These are phyloP conservation scores for Colletotrichum sansevieriae DNA, from an alignment of 2,329 filamentous ascomycete species.

Conservation along the genomic window DNA sequence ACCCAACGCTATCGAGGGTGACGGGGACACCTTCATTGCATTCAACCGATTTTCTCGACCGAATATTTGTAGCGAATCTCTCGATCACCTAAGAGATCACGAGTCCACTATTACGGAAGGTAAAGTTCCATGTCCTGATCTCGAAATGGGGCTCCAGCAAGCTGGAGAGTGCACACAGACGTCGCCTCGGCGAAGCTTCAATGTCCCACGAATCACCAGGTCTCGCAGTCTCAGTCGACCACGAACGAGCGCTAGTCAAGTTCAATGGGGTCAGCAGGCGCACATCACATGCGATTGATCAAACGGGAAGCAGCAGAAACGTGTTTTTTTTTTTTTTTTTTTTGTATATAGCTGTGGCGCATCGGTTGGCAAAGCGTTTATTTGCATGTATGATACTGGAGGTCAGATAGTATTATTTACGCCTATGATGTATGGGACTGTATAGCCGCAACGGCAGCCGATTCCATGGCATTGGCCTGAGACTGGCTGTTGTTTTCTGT, in stretches of 20 bases:
- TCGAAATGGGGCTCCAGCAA: conserved; percentile 21
- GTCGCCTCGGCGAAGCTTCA: conserved; percentile 22
- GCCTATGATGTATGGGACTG: too few species aligned
- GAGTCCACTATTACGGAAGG: conserved; percentile 22
- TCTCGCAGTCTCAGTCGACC: conserved; percentile 23
- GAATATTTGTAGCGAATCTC: conserved; percentile 22
- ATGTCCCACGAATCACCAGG: neutral
- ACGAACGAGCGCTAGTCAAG: conserved; percentile 10
- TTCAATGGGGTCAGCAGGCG: conserved; percentile 21
- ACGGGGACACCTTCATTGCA: conserved; percentile 56
- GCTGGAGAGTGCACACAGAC: conserved; percentile 11
- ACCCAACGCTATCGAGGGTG: conserved; percentile 54
- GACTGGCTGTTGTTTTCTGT: too few species aligned
- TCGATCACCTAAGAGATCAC: conserved; percentile 5
- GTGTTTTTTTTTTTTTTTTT: too few species aligned
- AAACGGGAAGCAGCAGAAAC: too few species aligned
- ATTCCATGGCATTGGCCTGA: too few species aligned
- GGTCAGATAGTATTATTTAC: too few species aligned
- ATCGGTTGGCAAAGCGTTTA: too few species aligned
- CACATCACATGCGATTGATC: conserved; percentile 1
- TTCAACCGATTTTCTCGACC: conserved; percentile 64
- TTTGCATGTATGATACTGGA: too few species aligned
- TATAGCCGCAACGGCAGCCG: too few species aligned
- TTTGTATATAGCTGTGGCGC: too few species aligned
- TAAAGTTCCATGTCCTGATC: conserved; percentile 23